phyloP scores from a whole-genome alignment of 352 stramenopile species.

The Globisporangium paroecandrum region DNA sequence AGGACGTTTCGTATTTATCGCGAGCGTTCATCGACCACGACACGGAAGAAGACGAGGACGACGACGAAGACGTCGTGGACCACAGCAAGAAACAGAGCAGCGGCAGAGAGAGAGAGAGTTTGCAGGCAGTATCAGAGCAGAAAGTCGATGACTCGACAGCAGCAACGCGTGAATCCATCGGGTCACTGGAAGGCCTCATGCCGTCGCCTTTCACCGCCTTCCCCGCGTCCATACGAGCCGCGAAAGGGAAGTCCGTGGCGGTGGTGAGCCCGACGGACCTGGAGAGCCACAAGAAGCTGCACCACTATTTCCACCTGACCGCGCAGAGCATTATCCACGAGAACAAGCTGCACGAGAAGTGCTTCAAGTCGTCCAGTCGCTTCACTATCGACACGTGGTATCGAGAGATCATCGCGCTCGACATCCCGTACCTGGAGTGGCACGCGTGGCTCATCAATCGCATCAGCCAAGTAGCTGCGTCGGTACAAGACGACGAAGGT shows the following conservation, averaged over 20 bases:
- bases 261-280: constrained; percentile 50
- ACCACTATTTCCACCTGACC: constrained; percentile 87
- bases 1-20: constrained; percentile 74
- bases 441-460: constrained; percentile 82
- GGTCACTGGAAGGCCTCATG: constrained; percentile 10
- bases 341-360: constrained; percentile 75
- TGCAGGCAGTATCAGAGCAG: background rate
- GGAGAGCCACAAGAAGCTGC: constrained; percentile 78
- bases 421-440: constrained; percentile 78
- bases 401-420: constrained; percentile 61
- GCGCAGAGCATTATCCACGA: constrained; percentile 86
- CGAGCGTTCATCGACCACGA: constrained; percentile 64
- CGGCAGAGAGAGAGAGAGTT: background rate
- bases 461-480: constrained; percentile 59
- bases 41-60: constrained; percentile 63
- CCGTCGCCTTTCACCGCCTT: constrained; percentile 36
- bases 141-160: background rate
- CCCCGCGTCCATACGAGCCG: constrained; percentile 23
- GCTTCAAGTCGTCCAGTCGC: constrained; percentile 78
- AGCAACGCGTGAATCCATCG: background rate
- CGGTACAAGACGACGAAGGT: constrained; percentile 36
- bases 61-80: constrained; percentile 35
- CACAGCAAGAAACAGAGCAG: background rate
- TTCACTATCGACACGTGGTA: constrained; percentile 85
- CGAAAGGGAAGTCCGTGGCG: constrained; percentile 34